Evolutionary conservation across 257 asterid genomes (phyloP).

Genomic region (Gardenia jasminoides): DNA sequence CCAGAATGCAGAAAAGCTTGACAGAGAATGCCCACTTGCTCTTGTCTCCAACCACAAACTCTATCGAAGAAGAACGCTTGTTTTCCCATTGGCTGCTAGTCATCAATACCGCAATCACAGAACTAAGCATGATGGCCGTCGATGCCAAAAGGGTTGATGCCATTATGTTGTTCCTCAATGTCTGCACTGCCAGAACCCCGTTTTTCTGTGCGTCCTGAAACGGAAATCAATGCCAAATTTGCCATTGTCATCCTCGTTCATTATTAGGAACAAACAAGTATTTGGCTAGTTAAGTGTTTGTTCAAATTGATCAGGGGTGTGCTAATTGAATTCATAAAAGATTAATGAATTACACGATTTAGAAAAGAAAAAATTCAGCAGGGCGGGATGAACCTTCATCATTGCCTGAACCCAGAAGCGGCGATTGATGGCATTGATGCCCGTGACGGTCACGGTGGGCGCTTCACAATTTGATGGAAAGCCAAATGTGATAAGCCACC

Average conservation of each 20-base stretch:
- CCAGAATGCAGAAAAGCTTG: constrained; percentile 61
- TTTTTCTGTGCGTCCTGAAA: constrained; percentile 58
- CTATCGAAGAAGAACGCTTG: constrained; percentile 22
- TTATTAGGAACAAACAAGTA: too few relatives aligned
- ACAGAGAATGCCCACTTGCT: constrained; percentile 47
- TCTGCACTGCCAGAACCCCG: constrained; percentile 82
- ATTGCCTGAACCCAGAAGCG: constrained; percentile 86
- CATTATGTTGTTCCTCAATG: constrained; percentile 86
- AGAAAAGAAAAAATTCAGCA: too few relatives aligned
- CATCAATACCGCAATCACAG: constrained; percentile 76
- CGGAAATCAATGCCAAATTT: too few relatives aligned
- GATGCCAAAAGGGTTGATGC: constrained; percentile 89
- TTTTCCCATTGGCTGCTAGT: constrained; percentile 29
- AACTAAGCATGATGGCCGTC: constrained; percentile 76
- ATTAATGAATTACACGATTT: too few relatives aligned
- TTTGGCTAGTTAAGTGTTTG: too few relatives aligned
- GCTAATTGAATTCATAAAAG: too few relatives aligned
- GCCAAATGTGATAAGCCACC: constrained; percentile 74
- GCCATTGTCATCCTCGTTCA: too few relatives aligned
- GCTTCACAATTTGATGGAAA: constrained; percentile 55
- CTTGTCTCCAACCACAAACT: constrained; percentile 35
- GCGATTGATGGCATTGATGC: constrained; percentile 85
- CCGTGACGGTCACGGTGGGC: constrained; percentile 77
- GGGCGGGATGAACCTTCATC: constrained; percentile 63
- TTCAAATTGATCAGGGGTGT: too few relatives aligned